Evolutionary conservation across 1,284 basidiomycete genomes (phyloP), one percentile per base, ranked within the genome.

Genomic region (Cryptococcus maquisensis): DNA sequence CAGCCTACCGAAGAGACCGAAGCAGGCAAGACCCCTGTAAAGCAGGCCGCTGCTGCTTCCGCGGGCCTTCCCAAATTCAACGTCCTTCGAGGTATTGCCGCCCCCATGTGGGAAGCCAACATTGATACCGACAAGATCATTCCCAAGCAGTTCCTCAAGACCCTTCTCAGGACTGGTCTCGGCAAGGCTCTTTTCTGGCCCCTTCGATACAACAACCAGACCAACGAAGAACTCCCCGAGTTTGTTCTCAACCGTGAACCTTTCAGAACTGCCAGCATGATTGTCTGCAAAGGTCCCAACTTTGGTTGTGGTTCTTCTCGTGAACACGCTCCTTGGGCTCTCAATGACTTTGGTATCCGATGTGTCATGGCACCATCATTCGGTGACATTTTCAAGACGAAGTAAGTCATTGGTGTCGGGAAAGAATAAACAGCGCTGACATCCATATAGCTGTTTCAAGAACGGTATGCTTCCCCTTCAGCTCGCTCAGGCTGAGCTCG

Each of bases 41-140:
- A 84, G 43, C 82, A 82, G 2, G 81, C 85, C 21, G 84, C 87
- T 24, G 81, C 80, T 44, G 72, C 68, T 13, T 69, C 73, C 4
- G 76, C 73, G 13, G 79, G 78, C 63, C 83, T 87, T 56, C 80
- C 82, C 68, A 89, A 88, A 67, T 97, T 97, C 75, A 85, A 80
- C 48, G 72, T 88, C 50, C 77, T 94, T 61, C 87, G 86, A 75
- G 92, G 92, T 41, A 84, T 92, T 59, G 84, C 89, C 26, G 92
- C 91, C 3, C 90, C 90, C n/a, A 75, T 96, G 75, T 84, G 88
- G 74, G 88, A 92, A 57, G 85, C 90, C 66, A 97, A 97, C 71
- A 86, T 96, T 60, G 93, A 97, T 76, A 97, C 93, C 50, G 94
- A 97, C 73, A 92, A 90, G 86, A 95, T 97, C 73, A 95, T 96